Evolutionary conservation across 2,329 filamentous ascomycete species (phyloP).

Genomic region (Mycosphaerella sp.): DNA sequence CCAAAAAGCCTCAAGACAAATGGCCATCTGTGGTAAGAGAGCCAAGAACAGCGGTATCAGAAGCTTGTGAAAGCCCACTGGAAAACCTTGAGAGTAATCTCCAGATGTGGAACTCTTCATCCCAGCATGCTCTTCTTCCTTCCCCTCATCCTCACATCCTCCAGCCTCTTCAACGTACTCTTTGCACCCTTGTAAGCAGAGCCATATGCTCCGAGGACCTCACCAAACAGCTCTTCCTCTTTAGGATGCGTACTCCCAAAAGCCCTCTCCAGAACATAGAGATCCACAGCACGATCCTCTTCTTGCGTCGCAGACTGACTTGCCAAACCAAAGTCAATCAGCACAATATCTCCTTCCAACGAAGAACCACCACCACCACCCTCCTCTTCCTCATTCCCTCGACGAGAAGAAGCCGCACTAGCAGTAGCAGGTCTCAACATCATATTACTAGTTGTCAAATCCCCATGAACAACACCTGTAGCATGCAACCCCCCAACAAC

Average conservation of each 20-base stretch:
- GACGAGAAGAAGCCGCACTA: neutral
- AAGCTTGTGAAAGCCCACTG: no score
- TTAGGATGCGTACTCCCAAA: constrained; percentile 92
- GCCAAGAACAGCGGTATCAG: no score
- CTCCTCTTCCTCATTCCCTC: constrained; percentile 18
- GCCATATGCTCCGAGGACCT: constrained; percentile 68
- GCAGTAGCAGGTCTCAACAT: constrained; percentile 56
- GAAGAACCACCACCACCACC: constrained; percentile 12
- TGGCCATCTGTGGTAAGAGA: neutral
- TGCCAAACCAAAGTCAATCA: constrained; percentile 93
- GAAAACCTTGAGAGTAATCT: constrained; percentile 24
- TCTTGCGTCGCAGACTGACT: constrained; percentile 67
- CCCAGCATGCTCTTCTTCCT: constrained; percentile 97
- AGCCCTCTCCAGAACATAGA: constrained; percentile 91
- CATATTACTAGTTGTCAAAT: constrained; percentile 95
- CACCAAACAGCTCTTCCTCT: constrained; percentile 75
- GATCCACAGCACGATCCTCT: constrained; percentile 89
- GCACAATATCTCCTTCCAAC: constrained; percentile 66
- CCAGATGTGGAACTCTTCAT: constrained; percentile 38
- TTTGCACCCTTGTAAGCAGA: constrained; percentile 68
- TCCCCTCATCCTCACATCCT: constrained; percentile 89
- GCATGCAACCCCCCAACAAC: constrained; percentile 57
- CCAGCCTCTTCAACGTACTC: constrained; percentile 70
- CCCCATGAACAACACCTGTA: constrained; percentile 85
- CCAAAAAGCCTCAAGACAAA: no score